A percentile compares a stretch with the other conserved stretches of the same genome.
Evolutionary conservation across 768 basidiomycete genomes (phyloP).

Genomic region (Rhizopogon vinicolor): DNA sequence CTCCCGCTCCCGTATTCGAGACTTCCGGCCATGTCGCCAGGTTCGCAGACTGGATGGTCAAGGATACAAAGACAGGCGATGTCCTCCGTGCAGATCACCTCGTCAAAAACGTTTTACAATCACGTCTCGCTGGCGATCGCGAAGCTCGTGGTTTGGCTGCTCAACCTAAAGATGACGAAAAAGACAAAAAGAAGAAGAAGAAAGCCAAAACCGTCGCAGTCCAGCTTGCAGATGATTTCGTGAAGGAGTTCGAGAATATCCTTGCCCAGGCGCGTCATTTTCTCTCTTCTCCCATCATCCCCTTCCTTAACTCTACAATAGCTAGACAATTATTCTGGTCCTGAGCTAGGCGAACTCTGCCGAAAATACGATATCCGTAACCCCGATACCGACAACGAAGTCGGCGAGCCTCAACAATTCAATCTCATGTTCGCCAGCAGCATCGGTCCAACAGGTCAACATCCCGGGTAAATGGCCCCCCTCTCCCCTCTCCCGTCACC

Average conservation of each 20-base stretch:
- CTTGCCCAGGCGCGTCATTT: constrained; percentile 74
- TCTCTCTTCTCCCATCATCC: not conserved
- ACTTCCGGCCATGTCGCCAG: constrained; percentile 96
- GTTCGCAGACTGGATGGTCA: constrained; percentile 99
- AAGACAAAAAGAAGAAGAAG: constrained; percentile 55
- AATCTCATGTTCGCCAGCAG: constrained; percentile 98
- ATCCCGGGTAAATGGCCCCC: constrained; percentile 65
- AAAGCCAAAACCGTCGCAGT: constrained; percentile 62
- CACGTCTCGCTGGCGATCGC: constrained; percentile 83
- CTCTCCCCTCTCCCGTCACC: not conserved
- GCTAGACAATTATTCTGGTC: constrained; percentile 85
- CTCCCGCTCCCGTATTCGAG: constrained; percentile 90
- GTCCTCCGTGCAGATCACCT: constrained; percentile 96
- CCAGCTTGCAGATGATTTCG: constrained; percentile 67
- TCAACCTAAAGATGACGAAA: constrained; percentile 58
- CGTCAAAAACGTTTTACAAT: constrained; percentile 88
- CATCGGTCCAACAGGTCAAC: constrained; percentile 96
- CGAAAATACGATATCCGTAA: constrained; percentile 75
- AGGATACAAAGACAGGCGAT: constrained; percentile 91
- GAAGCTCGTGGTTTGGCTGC: constrained; percentile 78
- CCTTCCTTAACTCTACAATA: not conserved
- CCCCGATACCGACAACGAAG: constrained; percentile 90
- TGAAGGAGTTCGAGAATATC: constrained; percentile 73
- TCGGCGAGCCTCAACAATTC: constrained; percentile 91
- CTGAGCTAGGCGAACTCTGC: constrained; percentile 85